Evolutionary conservation across 805 yeast genomes (phyloP).

Genomic region (Pichia heedii): DNA sequence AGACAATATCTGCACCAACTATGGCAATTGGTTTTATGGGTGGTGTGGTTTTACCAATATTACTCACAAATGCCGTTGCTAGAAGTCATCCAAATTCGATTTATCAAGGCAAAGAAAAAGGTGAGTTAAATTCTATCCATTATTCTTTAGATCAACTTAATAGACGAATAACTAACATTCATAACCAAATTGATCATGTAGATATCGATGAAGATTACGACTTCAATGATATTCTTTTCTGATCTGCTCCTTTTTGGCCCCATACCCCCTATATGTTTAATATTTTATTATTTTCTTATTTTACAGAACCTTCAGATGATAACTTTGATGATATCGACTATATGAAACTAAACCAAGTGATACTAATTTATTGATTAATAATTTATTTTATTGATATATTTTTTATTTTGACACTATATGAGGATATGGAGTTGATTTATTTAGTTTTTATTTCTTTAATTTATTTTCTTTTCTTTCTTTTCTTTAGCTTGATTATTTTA

Average conservation of each 20-base stretch:
- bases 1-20: conserved; percentile 10
- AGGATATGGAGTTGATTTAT: neutral
- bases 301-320: neutral
- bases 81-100: conserved; percentile 4
- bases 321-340: neutral
- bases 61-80: conserved; percentile 10
- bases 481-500: neutral
- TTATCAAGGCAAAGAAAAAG: conserved; percentile 7
- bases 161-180: conserved; percentile 13
- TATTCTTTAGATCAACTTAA: conserved; percentile 5
- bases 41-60: conserved; percentile 13
- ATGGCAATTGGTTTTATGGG: conserved; percentile 13
- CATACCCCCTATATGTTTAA: neutral
- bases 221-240: conserved; percentile 9
- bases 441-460: neutral
- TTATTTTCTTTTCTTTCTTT: neutral
- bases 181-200: conserved; percentile 9
- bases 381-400: neutral
- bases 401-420: neutral
- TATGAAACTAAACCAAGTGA: neutral
- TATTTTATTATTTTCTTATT: neutral
- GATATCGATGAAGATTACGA: conserved; percentile 11
- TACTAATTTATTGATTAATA: neutral
- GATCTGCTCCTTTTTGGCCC: neutral
- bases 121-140: conserved; percentile 11